These are phyloP conservation scores for Hapsidospora chrysogenum DNA, from an alignment of 495 filamentous ascomycete species.

Conservation along the genomic window DNA sequence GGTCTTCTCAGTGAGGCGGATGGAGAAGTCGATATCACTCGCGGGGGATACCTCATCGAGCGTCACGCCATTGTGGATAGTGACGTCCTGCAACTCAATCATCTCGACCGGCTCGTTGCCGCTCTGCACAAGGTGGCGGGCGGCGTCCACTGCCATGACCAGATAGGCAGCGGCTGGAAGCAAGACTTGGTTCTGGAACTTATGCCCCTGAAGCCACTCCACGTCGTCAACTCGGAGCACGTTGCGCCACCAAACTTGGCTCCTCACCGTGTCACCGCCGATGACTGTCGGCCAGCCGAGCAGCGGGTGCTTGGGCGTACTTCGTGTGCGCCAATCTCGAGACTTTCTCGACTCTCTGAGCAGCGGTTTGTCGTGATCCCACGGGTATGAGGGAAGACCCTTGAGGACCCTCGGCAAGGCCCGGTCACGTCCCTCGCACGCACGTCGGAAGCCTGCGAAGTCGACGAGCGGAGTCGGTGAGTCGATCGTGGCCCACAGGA, in stretches of 20 bases:
- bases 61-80: conserved; percentile 16
- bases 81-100: conserved; percentile 10
- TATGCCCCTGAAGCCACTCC: conserved; percentile 32
- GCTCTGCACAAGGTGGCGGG: conserved; percentile 33
- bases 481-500: conserved; percentile 1
- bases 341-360: conserved; percentile 25
- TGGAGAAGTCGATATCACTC: too few relatives aligned
- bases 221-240: conserved; percentile 20
- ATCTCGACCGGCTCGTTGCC: conserved; percentile 13
- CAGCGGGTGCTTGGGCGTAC: conserved; percentile 21
- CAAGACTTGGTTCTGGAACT: conserved; percentile 17
- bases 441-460: neutral
- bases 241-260: conserved; percentile 31
- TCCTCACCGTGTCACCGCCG: conserved; percentile 13
- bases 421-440: neutral
- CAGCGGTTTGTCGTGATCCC: conserved; percentile 19
- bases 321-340: conserved; percentile 7
- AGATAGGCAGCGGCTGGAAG: conserved; percentile 39
- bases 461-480: neutral
- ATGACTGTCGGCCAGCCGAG: conserved; percentile 15
- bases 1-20: too few relatives aligned
- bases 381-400: conserved; percentile 26
- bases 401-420: conserved; percentile 6
- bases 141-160: conserved; percentile 30
- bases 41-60: conserved; percentile 9